These are phyloP conservation scores for Deinandra increscens DNA, from an alignment of 129 eudicot species.

Conservation along the genomic window DNA sequence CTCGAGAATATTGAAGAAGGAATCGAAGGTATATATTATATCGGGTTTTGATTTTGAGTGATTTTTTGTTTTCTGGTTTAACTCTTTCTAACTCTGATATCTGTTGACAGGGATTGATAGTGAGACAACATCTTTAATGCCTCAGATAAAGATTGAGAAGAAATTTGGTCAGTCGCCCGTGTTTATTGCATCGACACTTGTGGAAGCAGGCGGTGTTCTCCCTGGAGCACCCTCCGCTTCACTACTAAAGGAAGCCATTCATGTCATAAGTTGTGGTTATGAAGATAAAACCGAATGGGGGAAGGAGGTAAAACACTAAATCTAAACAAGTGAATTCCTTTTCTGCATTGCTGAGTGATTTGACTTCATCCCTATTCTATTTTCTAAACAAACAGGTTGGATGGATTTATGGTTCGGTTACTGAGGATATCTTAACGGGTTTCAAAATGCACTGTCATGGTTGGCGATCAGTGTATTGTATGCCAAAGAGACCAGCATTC, in stretches of 20 bases:
- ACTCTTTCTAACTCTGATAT: background rate
- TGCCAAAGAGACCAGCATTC: conserved; percentile 58
- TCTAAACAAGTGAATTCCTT: too few relatives aligned
- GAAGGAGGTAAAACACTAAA: conserved; percentile 48
- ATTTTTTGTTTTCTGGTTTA: background rate
- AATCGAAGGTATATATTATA: conserved; percentile 50
- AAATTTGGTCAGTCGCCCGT: conserved; percentile 78
- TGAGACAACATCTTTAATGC: conserved; percentile 64
- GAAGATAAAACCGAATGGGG: conserved; percentile 90
- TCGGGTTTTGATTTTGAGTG: background rate
- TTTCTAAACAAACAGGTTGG: conserved; percentile 44
- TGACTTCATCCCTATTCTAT: background rate
- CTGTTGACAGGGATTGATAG: conserved; percentile 55
- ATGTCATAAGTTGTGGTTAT: conserved; percentile 75
- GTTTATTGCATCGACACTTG: conserved; percentile 63
- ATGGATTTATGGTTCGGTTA: conserved; percentile 80
- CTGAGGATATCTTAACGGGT: conserved; percentile 75
- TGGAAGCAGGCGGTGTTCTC: conserved; percentile 67
- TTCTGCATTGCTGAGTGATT: too few relatives aligned
- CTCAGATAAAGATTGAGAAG: conserved; percentile 68
- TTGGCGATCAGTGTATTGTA: conserved; percentile 78
- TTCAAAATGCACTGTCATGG: conserved; percentile 79
- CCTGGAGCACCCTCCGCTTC: conserved; percentile 61
- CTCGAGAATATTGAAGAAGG: conserved; percentile 87
- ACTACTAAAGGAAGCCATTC: conserved; percentile 71